Conservation (phyloP, 176 grass and related monocot genomes). For the Alloteropsis semialata region DNA sequence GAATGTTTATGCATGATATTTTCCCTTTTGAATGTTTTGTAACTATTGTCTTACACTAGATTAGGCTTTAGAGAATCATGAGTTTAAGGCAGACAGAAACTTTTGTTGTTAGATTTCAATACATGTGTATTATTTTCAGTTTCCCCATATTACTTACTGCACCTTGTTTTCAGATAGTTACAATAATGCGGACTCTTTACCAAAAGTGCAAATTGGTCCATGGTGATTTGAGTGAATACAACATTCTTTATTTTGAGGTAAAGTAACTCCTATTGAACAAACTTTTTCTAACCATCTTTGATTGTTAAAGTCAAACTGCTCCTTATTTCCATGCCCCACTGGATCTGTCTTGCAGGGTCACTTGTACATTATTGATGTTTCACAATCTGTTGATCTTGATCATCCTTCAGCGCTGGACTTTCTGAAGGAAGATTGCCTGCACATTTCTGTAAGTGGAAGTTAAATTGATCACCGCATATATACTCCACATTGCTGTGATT, state of each 20-base stretch:
- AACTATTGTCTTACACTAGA: neutral
- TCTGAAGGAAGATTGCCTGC: slow-evolving; percentile 95
- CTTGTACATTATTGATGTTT: slow-evolving; percentile 98
- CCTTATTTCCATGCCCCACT: neutral
- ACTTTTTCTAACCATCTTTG: neutral
- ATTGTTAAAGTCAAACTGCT: neutral
- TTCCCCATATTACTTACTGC: slow-evolving; percentile 36
- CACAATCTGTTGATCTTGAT: slow-evolving; percentile 92
- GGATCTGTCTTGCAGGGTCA: slow-evolving; percentile 59
- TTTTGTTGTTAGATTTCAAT: neutral
- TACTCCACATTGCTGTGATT: neutral
- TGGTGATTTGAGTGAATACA: slow-evolving; percentile 99
- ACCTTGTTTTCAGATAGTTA: slow-evolving; percentile 75
- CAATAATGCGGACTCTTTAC: slow-evolving; percentile 77
- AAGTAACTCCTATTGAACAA: slow-evolving; percentile 14
- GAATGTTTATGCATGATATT: no score
- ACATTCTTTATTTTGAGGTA: slow-evolving; percentile 99
- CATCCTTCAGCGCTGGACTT: slow-evolving; percentile 86
- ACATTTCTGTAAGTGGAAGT: slow-evolving; percentile 74
- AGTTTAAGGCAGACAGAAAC: neutral
- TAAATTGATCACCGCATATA: neutral
- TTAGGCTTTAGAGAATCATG: neutral
- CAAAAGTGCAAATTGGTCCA: slow-evolving; percentile 98
- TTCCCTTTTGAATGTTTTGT: no score
- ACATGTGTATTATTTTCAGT: neutral